These are phyloP conservation scores for Cajanus cajan DNA, from an alignment of 306 rosid genomes.

Conservation along the genomic window DNA sequence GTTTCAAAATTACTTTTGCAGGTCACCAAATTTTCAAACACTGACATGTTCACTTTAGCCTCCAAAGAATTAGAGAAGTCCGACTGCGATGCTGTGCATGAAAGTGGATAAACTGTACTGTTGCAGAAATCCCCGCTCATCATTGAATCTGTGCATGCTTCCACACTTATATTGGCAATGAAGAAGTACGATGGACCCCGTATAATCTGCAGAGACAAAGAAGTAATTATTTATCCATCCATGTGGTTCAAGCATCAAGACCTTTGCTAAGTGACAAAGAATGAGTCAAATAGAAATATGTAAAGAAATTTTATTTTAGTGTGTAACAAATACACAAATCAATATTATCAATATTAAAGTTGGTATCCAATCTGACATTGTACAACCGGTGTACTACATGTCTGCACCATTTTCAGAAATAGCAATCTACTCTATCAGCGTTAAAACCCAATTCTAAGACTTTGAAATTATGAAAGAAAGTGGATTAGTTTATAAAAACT, in stretches of 20 bases:
- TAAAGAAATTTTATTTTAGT: not conserved
- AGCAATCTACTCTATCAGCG: not conserved
- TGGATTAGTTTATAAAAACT: not conserved
- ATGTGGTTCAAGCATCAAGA: not conserved
- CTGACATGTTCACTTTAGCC: slow-evolving; percentile 29
- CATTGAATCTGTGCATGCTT: slow-evolving; percentile 63
- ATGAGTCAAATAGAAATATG: not conserved
- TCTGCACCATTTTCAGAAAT: not conserved
- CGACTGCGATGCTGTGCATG: slow-evolving; percentile 50
- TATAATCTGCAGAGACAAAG: slow-evolving; percentile 52
- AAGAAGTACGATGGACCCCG: slow-evolving; percentile 63
- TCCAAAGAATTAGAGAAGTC: slow-evolving; percentile 35
- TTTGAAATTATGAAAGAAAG: not conserved
- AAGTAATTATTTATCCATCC: slow-evolving; percentile 1
- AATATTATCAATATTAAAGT: not conserved
- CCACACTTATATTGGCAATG: slow-evolving; percentile 69
- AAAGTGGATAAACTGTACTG: slow-evolving; percentile 67
- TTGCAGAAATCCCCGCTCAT: slow-evolving; percentile 73
- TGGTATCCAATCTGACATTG: not conserved
- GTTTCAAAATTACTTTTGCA: slow-evolving; percentile 53
- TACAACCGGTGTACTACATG: not conserved
- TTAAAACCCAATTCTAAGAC: not conserved
- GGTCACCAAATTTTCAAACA: slow-evolving; percentile 30
- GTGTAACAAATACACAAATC: not conserved
- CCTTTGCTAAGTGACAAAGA: not conserved